These are phyloP conservation scores for Didymella exigua DNA, from an alignment of 2,329 filamentous ascomycete species.

Conservation along the genomic window DNA sequence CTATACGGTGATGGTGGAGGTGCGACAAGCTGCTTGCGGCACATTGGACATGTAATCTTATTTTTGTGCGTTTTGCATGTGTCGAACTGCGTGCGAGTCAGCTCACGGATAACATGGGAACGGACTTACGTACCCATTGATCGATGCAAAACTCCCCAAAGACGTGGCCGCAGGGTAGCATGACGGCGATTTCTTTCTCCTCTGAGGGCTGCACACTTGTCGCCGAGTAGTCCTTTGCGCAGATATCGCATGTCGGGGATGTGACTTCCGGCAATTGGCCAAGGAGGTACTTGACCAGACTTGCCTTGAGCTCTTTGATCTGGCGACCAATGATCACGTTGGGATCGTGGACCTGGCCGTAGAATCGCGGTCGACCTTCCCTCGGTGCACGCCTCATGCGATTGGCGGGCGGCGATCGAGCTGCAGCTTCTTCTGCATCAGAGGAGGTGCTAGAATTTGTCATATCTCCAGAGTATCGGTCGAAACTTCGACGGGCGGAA, in stretches of 20 bases:
- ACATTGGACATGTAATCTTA: conserved; percentile 48
- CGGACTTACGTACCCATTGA: conserved; percentile 36
- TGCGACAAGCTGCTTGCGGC: conserved; percentile 41
- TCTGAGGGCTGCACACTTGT: conserved; percentile 36
- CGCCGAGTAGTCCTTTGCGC: conserved; percentile 44
- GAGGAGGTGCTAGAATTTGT: conserved; percentile 28
- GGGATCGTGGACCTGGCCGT: conserved; percentile 25
- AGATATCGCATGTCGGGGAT: conserved; percentile 42
- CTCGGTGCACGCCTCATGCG: conserved; percentile 23
- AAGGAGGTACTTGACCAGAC: conserved; percentile 32
- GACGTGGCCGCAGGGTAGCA: conserved; percentile 43
- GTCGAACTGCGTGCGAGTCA: conserved; percentile 30
- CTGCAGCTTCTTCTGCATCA: conserved; percentile 34
- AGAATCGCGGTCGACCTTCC: conserved; percentile 24
- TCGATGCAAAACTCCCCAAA: conserved; percentile 47
- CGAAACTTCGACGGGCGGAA: conserved; percentile 41
- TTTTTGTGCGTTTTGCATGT: conserved; percentile 46
- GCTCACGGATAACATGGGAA: background rate
- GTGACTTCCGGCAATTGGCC: conserved; percentile 34
- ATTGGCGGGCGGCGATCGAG: conserved; percentile 27
- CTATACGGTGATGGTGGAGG: conserved; percentile 18
- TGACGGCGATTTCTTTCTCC: conserved; percentile 42
- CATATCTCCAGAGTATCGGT: conserved; percentile 38
- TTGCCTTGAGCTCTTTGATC: conserved; percentile 39
- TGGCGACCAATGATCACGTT: conserved; percentile 33